phyloP scores from a whole-genome alignment of 2,329 filamentous ascomycete species.

The Sclerotinia borealis region DNA sequence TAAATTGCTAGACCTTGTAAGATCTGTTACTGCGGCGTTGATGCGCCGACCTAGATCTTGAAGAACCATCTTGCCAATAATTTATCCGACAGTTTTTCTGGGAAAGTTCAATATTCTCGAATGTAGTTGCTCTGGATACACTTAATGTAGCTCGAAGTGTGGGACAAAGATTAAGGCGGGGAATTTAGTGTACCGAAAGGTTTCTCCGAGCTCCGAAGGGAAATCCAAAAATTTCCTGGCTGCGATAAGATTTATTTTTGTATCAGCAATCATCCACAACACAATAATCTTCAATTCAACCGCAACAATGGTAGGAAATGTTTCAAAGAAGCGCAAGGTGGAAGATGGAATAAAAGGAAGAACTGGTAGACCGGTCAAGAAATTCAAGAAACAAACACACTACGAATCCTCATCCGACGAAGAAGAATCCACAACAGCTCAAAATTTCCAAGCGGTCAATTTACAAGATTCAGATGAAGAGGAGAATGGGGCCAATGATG shows the following conservation, averaged over 20 bases:
- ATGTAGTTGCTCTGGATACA: background rate
- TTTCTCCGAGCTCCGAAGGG: slow-evolving; percentile 4
- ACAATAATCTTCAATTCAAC: slow-evolving; percentile 4
- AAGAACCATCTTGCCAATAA: slow-evolving; percentile 69
- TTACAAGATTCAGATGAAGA: slow-evolving; percentile 38
- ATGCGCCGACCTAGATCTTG: slow-evolving; percentile 98
- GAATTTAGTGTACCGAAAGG: slow-evolving; percentile 7
- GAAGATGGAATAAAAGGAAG: slow-evolving; percentile 51
- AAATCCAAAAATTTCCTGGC: slow-evolving; percentile 10
- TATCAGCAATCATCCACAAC: background rate
- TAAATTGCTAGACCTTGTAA: slow-evolving; percentile 85
- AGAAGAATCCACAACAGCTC: slow-evolving; percentile 31
- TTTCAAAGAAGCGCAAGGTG: slow-evolving; percentile 50
- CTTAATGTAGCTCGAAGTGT: slow-evolving; percentile 15
- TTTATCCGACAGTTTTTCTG: slow-evolving; percentile 9
- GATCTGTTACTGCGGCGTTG: slow-evolving; percentile 89
- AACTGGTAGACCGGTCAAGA: slow-evolving; percentile 44
- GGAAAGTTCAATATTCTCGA: background rate
- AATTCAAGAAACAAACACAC: slow-evolving; percentile 54
- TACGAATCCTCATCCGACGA: slow-evolving; percentile 57
- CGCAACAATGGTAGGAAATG: slow-evolving; percentile 28
- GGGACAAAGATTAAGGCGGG: slow-evolving; percentile 11
- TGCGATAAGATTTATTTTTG: slow-evolving; percentile 10
- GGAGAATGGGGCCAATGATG: slow-evolving; percentile 26
- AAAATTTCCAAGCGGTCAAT: slow-evolving; percentile 44